A percentile compares a stretch with the other conserved stretches of the same genome.
Evolutionary conservation across 1,284 basidiomycete genomes (phyloP).

Genomic region (Schizophyllum amplum): DNA sequence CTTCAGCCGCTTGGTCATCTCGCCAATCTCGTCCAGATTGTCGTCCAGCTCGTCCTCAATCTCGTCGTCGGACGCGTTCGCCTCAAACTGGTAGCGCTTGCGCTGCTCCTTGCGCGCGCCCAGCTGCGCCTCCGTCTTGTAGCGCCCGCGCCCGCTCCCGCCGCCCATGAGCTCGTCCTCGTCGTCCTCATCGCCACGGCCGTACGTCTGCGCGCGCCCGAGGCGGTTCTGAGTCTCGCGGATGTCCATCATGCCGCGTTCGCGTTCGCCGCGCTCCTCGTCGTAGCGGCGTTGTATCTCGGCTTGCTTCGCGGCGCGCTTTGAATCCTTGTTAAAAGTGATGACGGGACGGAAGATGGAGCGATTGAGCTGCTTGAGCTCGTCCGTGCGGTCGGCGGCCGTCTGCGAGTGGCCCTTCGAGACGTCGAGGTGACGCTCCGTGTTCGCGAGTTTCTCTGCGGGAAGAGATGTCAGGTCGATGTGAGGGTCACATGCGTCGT

Average conservation of each 20-base stretch:
- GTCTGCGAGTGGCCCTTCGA: constrained; percentile 85
- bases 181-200: constrained; percentile 33
- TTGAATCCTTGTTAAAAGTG: constrained; percentile 86
- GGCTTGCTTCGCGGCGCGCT: constrained; percentile 86
- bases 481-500: constrained; percentile 1
- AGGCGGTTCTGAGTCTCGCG: constrained; percentile 83
- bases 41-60: constrained; percentile 87
- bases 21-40: constrained; percentile 86
- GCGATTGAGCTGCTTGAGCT: constrained; percentile 89
- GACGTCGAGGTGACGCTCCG: constrained; percentile 93
- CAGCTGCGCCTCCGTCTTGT: constrained; percentile 40
- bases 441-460: constrained; percentile 85
- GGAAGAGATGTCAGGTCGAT: constrained; percentile 5
- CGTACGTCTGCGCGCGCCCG: constrained; percentile 65
- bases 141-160: constrained; percentile 28
- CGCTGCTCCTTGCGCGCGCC: constrained; percentile 59
- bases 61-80: constrained; percentile 94
- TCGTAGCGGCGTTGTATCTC: constrained; percentile 85
- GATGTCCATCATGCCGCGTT: constrained; percentile 81
- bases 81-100: constrained; percentile 89
- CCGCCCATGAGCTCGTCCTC: constrained; percentile 37
- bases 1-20: constrained; percentile 79
- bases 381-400: constrained; percentile 90
- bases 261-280: constrained; percentile 81
- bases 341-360: constrained; percentile 94